A percentile compares a stretch with the other conserved stretches of the same genome.
phyloP scores from a whole-genome alignment of 208 protist genomes.

The Trypanosomatidae sp. region DNA sequence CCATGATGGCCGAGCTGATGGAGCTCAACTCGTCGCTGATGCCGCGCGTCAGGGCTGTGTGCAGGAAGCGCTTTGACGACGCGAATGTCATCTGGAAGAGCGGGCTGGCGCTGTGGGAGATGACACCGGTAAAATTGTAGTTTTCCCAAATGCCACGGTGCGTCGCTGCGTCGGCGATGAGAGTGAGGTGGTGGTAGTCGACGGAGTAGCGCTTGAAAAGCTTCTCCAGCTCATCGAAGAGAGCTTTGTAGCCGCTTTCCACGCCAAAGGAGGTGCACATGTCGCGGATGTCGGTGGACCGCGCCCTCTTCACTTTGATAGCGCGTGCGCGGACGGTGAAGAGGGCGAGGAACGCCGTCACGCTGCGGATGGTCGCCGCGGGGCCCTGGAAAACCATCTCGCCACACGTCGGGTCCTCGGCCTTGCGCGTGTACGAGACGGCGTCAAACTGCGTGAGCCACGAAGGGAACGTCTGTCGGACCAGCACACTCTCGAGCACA shows the following conservation, averaged over 20 bases:
- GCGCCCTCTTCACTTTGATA: conserved; percentile 62
- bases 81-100: conserved; percentile 94
- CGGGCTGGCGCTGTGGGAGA: conserved; percentile 82
- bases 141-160: conserved; percentile 89
- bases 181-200: conserved; percentile 83
- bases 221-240: conserved; percentile 87
- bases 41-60: conserved; percentile 79
- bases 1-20: conserved; percentile 89
- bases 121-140: conserved; percentile 90
- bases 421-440: conserved; percentile 78
- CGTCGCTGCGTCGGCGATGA: conserved; percentile 90
- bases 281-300: conserved; percentile 89
- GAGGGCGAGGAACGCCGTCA: conserved; percentile 75
- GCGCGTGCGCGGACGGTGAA: conserved; percentile 69
- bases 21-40: conserved; percentile 80
- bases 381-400: conserved; percentile 85
- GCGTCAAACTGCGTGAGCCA: conserved; percentile 83
- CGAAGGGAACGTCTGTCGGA: conserved; percentile 57
- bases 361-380: conserved; percentile 65
- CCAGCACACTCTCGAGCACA: conserved; percentile 62
- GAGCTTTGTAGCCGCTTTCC: conserved; percentile 74
- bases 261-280: conserved; percentile 77
- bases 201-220: conserved; percentile 90
- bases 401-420: conserved; percentile 64
- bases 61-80: conserved; percentile 82